Evolutionary conservation across 164 flowering plant genomes (phyloP), one percentile per base, ranked within the genome.

Genomic region (Berberis thunbergii): DNA sequence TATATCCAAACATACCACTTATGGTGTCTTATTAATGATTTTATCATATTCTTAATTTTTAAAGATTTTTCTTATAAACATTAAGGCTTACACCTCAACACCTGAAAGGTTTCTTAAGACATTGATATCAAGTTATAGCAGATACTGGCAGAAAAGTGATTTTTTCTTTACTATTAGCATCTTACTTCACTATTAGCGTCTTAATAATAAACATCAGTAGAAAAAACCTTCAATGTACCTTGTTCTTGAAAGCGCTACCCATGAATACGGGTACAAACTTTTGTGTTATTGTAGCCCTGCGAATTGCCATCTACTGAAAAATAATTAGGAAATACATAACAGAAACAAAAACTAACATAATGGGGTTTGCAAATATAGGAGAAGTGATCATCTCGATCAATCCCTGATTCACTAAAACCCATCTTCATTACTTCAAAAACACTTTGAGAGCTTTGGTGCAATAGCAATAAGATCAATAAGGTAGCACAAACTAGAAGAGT

Each of bases 171-270:
- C 26, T 26, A 26, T 26, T 26, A 26, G 26, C 26, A 26, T 26
- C 26, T 26, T 26, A 26, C 26, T 26, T 26, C 26, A 26, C 26
- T 26, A 26, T 26, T 26, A 26, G 26, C 26, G 26, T 26, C 26
- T 26, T 53, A 60, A 54, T 10, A 52, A 49, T 5, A 64, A 59
- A 4, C 45, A 48, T 43, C 41, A 43, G 40, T 45, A 60, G 39
- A 9, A 57, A 46, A 49, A 12, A 44, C 53, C 41, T 39, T 62
- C 40, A 10, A 55, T 44, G 2, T 79, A 95, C 99, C 98, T 95
- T 95, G 78, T 95, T 95, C 72, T 95, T 95, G 71, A 95, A 91
- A 54, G 99, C 99, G 79, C 98, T 95, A 6, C 99, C 99, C 99
- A 95, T 95, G 72, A 89, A 95, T 60, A 95, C 96, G 45, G 99